Percentiles rank a stretch among this genome's conserved stretches.
Evolutionary conservation across 2,329 filamentous ascomycete genomes (phyloP).

Genomic region (Pseudogymnoascus sp.): DNA sequence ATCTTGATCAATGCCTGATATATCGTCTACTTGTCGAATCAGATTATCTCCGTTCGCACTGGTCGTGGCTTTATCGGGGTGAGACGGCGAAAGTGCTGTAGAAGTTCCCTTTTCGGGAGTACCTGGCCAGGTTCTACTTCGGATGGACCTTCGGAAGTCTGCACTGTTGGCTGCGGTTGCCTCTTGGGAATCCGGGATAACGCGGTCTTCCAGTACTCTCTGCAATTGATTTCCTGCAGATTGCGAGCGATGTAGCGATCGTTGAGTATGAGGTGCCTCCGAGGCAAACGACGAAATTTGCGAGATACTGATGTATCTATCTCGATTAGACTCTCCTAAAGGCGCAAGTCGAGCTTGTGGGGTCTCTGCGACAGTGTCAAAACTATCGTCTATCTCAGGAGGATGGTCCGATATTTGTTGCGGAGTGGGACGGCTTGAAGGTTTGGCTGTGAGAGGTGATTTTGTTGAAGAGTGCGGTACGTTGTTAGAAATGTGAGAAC

Average conservation of each 20-base stretch:
- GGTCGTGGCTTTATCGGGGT: not conserved
- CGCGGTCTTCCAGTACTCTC: conserved; percentile 12
- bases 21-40: not conserved
- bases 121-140: conserved; percentile 6
- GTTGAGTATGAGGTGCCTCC: not conserved
- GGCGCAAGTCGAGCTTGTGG: not conserved
- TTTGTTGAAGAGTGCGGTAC: not conserved
- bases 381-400: not conserved
- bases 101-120: not conserved
- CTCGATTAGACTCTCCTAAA: not conserved
- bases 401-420: not conserved
- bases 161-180: conserved; percentile 19
- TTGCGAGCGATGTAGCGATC: not conserved
- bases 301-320: not conserved
- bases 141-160: conserved; percentile 16
- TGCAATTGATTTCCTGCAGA: conserved; percentile 6
- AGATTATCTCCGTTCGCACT: not conserved
- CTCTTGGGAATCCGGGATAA: conserved; percentile 28
- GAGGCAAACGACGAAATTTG: conserved; percentile 12
- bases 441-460: not conserved
- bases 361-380: not conserved
- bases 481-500: not conserved
- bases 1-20: not conserved
- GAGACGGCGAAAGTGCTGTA: not conserved
- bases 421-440: not conserved